Conservation (phyloP, 2,329 filamentous ascomycete species). For the Aspergillus viridinutans region DNA sequence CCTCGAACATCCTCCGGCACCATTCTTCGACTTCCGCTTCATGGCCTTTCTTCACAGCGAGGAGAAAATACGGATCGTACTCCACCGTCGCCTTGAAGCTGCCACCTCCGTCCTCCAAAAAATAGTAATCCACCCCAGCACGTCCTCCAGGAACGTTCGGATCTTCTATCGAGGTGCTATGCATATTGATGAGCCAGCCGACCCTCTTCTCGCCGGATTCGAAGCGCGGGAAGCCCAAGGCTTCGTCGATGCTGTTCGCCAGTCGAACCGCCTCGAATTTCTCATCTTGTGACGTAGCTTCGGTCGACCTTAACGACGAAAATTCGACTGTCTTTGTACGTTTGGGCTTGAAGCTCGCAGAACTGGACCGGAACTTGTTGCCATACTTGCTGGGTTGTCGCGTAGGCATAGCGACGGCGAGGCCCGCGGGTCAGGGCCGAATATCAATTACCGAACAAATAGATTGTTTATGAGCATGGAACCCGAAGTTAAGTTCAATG, state of each 20-base stretch:
- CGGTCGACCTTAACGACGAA: conserved; percentile 66
- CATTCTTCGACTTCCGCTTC: conserved; percentile 97
- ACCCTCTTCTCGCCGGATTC: conserved; percentile 80
- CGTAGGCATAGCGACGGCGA: conserved; percentile 41
- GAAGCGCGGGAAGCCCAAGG: conserved; percentile 88
- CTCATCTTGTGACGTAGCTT: conserved; percentile 88
- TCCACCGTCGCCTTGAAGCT: conserved; percentile 96
- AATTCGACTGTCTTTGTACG: conserved; percentile 75
- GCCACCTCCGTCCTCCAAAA: conserved; percentile 80
- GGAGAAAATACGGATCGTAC: conserved; percentile 93
- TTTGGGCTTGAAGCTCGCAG: conserved; percentile 45
- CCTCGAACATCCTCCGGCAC: conserved; percentile 73
- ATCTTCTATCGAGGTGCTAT: conserved; percentile 82
- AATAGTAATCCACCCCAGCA: conserved; percentile 93
- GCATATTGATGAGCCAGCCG: conserved; percentile 95
- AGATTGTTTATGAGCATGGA: conserved; percentile 21
- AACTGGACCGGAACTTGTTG: conserved; percentile 46
- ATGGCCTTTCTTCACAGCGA: conserved; percentile 80
- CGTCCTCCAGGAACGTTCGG: conserved; percentile 77
- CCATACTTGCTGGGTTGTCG: conserved; percentile 63
- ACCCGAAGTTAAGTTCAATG: conserved; percentile 8
- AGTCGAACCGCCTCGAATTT: conserved; percentile 81
- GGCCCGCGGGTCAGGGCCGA: conserved; percentile 23
- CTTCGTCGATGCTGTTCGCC: conserved; percentile 86
- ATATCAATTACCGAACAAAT: conserved; percentile 15